phyloP scores from a whole-genome alignment of 2,329 filamentous ascomycete genomes.

The Aspergillus sp. region DNA sequence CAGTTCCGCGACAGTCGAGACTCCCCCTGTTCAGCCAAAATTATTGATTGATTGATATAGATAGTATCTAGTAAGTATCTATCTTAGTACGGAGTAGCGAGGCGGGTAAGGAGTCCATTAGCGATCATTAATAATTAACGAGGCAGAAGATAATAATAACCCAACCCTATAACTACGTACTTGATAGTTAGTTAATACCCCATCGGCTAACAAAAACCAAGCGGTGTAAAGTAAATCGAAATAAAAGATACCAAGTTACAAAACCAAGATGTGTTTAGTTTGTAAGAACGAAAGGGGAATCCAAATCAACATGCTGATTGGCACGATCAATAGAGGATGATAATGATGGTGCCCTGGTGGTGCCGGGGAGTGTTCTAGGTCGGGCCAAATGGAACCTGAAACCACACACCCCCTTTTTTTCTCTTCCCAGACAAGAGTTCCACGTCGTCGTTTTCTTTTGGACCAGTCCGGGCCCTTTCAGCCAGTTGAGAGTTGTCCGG shows the following conservation, averaged over 20 bases:
- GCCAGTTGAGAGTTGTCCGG: neutral
- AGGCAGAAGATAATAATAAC: too few species aligned
- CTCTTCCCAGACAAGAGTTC: neutral
- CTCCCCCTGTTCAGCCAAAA: neutral
- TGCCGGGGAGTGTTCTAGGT: neutral
- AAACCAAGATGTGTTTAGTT: neutral
- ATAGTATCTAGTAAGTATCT: neutral
- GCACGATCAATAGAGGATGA: neutral
- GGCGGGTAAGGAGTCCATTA: neutral
- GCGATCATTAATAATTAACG: neutral
- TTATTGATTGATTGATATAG: neutral
- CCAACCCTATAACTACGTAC: too few species aligned
- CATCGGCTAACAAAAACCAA: neutral
- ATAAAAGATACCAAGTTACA: constrained; percentile 1
- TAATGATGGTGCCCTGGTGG: neutral
- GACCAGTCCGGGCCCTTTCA: constrained; percentile 6
- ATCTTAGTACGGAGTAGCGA: neutral
- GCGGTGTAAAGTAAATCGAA: neutral
- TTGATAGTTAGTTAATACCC: too few species aligned
- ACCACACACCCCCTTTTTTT: constrained; percentile 3
- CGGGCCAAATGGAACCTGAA: constrained; percentile 10
- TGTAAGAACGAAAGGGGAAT: neutral
- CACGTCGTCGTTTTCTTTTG: neutral
- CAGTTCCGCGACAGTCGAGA: neutral
- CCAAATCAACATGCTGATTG: neutral